These are phyloP conservation scores for Marchantia paleacea DNA, from an alignment of 225 moss, liverwort and hornwort species.

Conservation along the genomic window DNA sequence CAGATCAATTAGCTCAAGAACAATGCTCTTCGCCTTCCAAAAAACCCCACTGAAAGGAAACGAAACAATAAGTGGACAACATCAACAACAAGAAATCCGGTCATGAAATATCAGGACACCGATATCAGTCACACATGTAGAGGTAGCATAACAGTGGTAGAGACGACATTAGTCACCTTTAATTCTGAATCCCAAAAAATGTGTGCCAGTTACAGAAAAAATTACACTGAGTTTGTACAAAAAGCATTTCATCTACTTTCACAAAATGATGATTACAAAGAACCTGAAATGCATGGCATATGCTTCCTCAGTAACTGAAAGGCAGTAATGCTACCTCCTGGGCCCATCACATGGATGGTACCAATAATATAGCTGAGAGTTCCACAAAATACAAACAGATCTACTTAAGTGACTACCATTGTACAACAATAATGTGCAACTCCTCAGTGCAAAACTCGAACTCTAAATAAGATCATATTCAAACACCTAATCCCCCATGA, in stretches of 20 bases:
- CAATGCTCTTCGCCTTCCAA: too few species aligned
- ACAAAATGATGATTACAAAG: conserved; percentile 18
- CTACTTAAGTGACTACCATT: conserved; percentile 24
- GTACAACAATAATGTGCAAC: conserved; percentile 41
- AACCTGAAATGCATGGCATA: conserved; percentile 6
- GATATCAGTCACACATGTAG: too few species aligned
- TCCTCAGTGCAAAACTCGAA: conserved; percentile 22
- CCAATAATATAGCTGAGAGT: conserved; percentile 22
- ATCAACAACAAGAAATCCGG: too few species aligned
- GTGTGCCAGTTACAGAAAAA: not conserved
- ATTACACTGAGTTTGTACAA: conserved; percentile 14
- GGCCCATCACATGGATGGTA: conserved; percentile 17
- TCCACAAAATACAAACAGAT: conserved; percentile 20
- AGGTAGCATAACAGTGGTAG: too few species aligned
- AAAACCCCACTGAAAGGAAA: too few species aligned
- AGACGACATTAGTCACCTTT: not conserved
- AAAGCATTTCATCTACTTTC: conserved; percentile 6
- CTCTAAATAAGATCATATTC: conserved; percentile 4
- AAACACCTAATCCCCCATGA: conserved; percentile 16
- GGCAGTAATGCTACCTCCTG: conserved; percentile 17
- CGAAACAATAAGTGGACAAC: too few species aligned
- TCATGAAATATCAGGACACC: too few species aligned
- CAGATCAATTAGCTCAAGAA: too few species aligned
- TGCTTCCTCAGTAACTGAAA: conserved; percentile 7
- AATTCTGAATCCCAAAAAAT: not conserved